Evolutionary conservation across 306 rosid genomes (phyloP), one percentile per base, ranked within the genome.

Genomic region (Castanea crenata): DNA sequence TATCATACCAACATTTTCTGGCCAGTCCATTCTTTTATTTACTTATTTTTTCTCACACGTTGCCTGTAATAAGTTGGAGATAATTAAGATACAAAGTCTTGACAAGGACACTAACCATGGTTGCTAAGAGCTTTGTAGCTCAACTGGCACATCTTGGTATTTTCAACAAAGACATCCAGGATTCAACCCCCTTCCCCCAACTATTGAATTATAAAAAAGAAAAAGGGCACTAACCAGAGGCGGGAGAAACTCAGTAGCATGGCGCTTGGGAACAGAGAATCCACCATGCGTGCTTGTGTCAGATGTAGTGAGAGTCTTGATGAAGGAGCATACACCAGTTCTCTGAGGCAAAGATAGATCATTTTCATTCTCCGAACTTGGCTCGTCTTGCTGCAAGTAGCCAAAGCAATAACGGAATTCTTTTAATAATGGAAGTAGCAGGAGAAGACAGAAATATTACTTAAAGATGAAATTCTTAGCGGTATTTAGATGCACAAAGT

Each of bases 251-350:
- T 79, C 89, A 34, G 77, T 84, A 18, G 97, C 97, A 25, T 81
- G 75, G 69, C 82, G 71, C 78, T 79, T 92, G 15, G 88, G 97
- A 57, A 92, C 81, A 44, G 97, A 90, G 56, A 88, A 84, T 84
- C 94, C 97, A 79, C 97, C 94, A 31, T 90, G 97, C 1, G 90
- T 82, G 75, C 93, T 88, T 44, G 91, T 86, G 80, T 91, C 97
- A 38, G 97, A 91, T 55, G 86, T 84, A 78, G 97, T 91, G 27
- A 91, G 97, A 21, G 18, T 75, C 86, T 91, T 91, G 63, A 72
- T 74, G 58, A 79, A 88, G 62, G 77, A 73, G 77, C 74, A 63
- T 49, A 34, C 35, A 18, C 31, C 7, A 19, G 73, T 71, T 78
- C 62, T 77, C 59, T 51, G 15, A 74, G 90, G 81, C 55, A 65